Percentiles rank a stretch among this genome's conserved stretches.
Conservation (phyloP, 2,329 filamentous ascomycete species). For the Elsinoe necatrix region DNA sequence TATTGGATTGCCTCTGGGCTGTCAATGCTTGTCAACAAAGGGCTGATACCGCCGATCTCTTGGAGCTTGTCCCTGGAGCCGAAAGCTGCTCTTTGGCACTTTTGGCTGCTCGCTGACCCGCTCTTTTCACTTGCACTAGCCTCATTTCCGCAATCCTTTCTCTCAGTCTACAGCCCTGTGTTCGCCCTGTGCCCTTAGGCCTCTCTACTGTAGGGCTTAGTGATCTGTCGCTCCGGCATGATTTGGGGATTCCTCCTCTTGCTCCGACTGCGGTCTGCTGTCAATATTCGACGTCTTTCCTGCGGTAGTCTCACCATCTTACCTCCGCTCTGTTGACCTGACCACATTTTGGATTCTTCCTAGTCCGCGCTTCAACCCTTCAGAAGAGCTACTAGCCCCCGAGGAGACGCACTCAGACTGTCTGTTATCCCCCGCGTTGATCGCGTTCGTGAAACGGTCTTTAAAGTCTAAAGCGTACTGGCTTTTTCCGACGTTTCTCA, state of each 20-base stretch:
- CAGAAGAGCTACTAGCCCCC: neutral
- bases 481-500: constrained; percentile 8
- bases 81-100: neutral
- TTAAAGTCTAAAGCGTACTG: neutral
- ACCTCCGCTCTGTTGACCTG: neutral
- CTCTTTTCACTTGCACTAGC: neutral
- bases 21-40: constrained; percentile 6
- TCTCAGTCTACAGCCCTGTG: constrained; percentile 6
- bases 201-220: constrained; percentile 6
- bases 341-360: neutral
- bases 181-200: neutral
- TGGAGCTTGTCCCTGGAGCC: neutral
- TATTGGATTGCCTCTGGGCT: neutral
- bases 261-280: neutral
- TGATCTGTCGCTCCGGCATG: constrained; percentile 6
- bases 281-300: neutral
- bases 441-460: constrained; percentile 11
- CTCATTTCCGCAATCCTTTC: constrained; percentile 3
- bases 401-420: neutral
- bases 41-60: neutral
- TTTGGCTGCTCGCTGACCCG: neutral
- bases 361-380: neutral
- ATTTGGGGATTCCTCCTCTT: neutral
- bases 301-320: neutral
- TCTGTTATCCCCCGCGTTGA: constrained; percentile 11